Percentiles rank a stretch among this genome's conserved stretches.
Evolutionary conservation across 768 basidiomycete species (phyloP).

Genomic region (Gloeopeniophorella convolvens): DNA sequence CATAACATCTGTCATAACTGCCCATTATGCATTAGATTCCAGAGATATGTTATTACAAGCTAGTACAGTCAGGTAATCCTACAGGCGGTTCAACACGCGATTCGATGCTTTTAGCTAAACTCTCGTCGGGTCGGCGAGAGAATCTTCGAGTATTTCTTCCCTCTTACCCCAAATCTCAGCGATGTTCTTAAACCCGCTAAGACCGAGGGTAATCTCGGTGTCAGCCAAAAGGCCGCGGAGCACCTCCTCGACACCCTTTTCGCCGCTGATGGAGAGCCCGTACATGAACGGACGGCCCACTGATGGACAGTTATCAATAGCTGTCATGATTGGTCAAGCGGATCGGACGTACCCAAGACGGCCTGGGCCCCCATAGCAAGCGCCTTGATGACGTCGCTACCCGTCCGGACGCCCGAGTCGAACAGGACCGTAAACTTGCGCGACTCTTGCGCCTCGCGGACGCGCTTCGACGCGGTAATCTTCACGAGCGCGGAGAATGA

Average conservation of each 20-base stretch:
- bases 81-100: too few relatives aligned
- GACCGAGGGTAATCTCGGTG: constrained; percentile 53
- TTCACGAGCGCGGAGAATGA: constrained; percentile 63
- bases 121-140: too few relatives aligned
- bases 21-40: too few relatives aligned
- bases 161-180: constrained; percentile 56
- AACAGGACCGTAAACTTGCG: constrained; percentile 66
- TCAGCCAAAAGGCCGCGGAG: constrained; percentile 62
- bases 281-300: constrained; percentile 70
- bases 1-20: too few relatives aligned
- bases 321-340: too few relatives aligned
- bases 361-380: constrained; percentile 80
- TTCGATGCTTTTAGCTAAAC: too few relatives aligned
- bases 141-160: constrained; percentile 34
- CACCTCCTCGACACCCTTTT: constrained; percentile 72
- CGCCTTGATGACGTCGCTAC: constrained; percentile 77
- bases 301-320: too few relatives aligned
- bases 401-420: constrained; percentile 76
- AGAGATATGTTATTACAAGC: too few relatives aligned
- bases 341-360: constrained; percentile 68
- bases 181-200: constrained; percentile 50
- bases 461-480: constrained; percentile 57
- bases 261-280: constrained; percentile 60
- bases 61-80: too few relatives aligned
- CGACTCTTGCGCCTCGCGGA: constrained; percentile 48